Percentiles rank a stretch among this genome's conserved stretches.
These are phyloP conservation scores for Rosa multiflora DNA, from an alignment of 306 rosid species.

Conservation along the genomic window DNA sequence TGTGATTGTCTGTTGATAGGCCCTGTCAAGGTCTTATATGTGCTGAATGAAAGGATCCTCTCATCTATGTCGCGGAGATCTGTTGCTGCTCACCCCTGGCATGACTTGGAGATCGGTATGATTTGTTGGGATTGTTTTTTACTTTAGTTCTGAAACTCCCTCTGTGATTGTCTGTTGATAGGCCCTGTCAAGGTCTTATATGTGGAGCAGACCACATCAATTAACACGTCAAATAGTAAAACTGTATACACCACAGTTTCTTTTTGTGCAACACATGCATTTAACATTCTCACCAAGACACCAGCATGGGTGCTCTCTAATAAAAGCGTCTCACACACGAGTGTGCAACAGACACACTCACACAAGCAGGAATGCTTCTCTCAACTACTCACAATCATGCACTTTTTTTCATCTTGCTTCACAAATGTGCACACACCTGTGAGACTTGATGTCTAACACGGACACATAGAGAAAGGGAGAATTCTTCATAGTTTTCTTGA, in stretches of 20 bases:
- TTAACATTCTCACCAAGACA: neutral
- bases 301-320: neutral
- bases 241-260: neutral
- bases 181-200: neutral
- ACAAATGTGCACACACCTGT: neutral
- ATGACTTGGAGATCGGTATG: constrained; percentile 89
- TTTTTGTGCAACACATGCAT: neutral
- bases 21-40: neutral
- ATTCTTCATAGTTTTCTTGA: neutral
- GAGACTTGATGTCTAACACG: neutral
- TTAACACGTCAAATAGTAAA: neutral
- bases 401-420: neutral
- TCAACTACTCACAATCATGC: neutral
- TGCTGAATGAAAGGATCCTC: constrained; percentile 89
- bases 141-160: neutral
- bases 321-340: neutral
- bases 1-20: neutral
- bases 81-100: constrained; percentile 99
- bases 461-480: neutral
- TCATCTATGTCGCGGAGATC: constrained; percentile 81
- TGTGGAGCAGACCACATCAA: neutral
- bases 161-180: neutral
- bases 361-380: neutral
- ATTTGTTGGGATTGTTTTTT: neutral
- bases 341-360: neutral